These are phyloP conservation scores for Elsinoe ampelina DNA, from an alignment of 2,329 filamentous ascomycete genomes.

Conservation along the genomic window DNA sequence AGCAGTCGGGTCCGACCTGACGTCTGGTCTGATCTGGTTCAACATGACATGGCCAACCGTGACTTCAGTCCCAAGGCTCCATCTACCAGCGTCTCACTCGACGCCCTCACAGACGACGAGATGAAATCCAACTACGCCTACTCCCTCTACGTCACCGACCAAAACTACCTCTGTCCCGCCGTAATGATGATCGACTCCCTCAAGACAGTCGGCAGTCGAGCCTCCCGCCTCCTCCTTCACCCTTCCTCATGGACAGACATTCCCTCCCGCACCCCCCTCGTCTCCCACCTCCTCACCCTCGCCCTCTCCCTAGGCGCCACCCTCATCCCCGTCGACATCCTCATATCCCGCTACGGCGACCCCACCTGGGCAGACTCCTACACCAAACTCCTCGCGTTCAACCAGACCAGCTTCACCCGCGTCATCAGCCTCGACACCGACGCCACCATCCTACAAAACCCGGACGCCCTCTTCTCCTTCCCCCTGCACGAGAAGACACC, in stretches of 20 bases:
- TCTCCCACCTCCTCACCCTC: slow-evolving; percentile 37
- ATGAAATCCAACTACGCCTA: slow-evolving; percentile 26
- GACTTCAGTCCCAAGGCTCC: no score
- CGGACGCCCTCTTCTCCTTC: slow-evolving; percentile 62
- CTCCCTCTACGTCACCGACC: slow-evolving; percentile 35
- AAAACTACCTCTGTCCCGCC: slow-evolving; percentile 35
- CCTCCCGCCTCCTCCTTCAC: slow-evolving; percentile 37
- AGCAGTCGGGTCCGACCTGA: no score
- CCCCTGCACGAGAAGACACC: slow-evolving; percentile 38
- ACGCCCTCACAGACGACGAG: background rate
- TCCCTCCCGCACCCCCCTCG: slow-evolving; percentile 6
- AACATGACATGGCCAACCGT: no score
- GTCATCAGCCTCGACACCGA: slow-evolving; percentile 54
- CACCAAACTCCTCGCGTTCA: slow-evolving; percentile 60
- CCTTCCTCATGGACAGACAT: slow-evolving; percentile 27
- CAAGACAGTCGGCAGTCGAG: slow-evolving; percentile 31
- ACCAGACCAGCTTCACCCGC: slow-evolving; percentile 52
- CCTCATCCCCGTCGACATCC: slow-evolving; percentile 36
- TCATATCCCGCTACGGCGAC: slow-evolving; percentile 24
- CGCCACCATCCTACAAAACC: slow-evolving; percentile 46
- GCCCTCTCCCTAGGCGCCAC: slow-evolving; percentile 42
- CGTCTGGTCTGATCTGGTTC: no score
- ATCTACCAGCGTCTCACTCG: background rate
- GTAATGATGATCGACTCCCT: slow-evolving; percentile 37
- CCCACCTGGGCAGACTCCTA: slow-evolving; percentile 55